Evolutionary conservation across 2,329 filamentous ascomycete genomes (phyloP), one percentile per base, ranked within the genome.

Genomic region (Ophiocordyceps polyrhachis-furcata): DNA sequence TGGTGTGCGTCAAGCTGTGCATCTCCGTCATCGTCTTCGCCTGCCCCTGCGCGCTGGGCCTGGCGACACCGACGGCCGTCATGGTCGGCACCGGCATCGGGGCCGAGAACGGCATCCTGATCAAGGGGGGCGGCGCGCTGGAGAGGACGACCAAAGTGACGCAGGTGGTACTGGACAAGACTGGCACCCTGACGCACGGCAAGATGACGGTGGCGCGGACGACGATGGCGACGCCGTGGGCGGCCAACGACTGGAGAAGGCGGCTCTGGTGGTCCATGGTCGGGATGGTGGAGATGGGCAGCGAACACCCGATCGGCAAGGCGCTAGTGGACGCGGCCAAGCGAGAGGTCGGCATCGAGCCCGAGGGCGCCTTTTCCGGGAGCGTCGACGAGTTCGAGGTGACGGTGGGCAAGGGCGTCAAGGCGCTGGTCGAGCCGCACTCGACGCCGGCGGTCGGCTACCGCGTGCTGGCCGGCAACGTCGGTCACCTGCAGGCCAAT

Each of bases 71-170:
- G 2, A 98, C 91, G 0, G 91, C 91, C 2, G 88, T 98, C 58
- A 96, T 98, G 91, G 91, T 98, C 28, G 91, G 91, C 40, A 96
- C 91, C n/a, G 91, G 91, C 47, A 79, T 95, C 29, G 91, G 91
- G 43, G 91, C 91, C 2, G 84, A 95, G 62, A 82, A 94, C 53
- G 91, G 91, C 21, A 98, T 98, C 53, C 69, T 98, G n/a, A 87
- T 96, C 60, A 98, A 98, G 64, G 89, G 91, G 45, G 91, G 91
- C 46, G 88, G 85, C 38, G 87, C 88, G 28, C 69, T 98, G 4
- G 89, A 98, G 65, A 86, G 77, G 5, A 83, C 87, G 0, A 96
- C 87, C 9, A 89, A 86, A 60, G 75, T 96, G 51, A 93, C 81
- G 2, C 83, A 93, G 53, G 75, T 96, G 19, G 83, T 96, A 15